Evolutionary conservation across 805 yeast species (phyloP).

Genomic region (Cyberlindnera maritima): DNA sequence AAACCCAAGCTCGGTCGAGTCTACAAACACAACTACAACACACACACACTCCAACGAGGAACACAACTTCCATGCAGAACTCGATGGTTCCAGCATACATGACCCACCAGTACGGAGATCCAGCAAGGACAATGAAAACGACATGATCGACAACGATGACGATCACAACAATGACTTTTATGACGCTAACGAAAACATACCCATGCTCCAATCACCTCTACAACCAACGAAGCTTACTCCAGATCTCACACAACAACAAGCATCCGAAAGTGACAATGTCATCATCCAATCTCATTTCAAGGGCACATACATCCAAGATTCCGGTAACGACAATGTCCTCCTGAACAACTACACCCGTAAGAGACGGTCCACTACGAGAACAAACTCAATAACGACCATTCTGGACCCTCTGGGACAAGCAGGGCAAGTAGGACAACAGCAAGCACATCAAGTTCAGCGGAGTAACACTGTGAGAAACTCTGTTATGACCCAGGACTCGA

Average conservation of each 20-base stretch:
- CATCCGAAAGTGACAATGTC: background rate
- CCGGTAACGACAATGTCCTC: slow-evolving; percentile 31
- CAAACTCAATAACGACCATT: slow-evolving; percentile 5
- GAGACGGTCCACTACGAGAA: slow-evolving; percentile 17
- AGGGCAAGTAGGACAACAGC: too few relatives aligned
- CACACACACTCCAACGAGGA: slow-evolving; percentile 7
- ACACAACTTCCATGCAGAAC: background rate
- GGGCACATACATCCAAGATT: slow-evolving; percentile 36
- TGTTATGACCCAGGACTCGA: slow-evolving; percentile 23
- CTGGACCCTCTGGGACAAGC: slow-evolving; percentile 6
- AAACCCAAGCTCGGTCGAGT: slow-evolving; percentile 25
- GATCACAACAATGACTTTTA: slow-evolving; percentile 1
- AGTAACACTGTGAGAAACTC: slow-evolving; percentile 11
- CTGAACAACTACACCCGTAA: slow-evolving; percentile 31
- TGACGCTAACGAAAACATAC: slow-evolving; percentile 9
- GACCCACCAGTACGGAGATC: background rate
- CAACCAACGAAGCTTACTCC: background rate
- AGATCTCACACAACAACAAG: background rate
- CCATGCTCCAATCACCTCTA: slow-evolving; percentile 9
- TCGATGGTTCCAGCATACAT: background rate
- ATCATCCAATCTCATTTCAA: slow-evolving; percentile 16
- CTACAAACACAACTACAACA: slow-evolving; percentile 24
- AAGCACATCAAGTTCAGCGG: background rate
- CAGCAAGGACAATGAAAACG: slow-evolving; percentile 1
- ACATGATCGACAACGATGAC: background rate